Evolutionary conservation across 2,329 filamentous ascomycete genomes (phyloP).

Genomic region (Sordariomycetes sp.): DNA sequence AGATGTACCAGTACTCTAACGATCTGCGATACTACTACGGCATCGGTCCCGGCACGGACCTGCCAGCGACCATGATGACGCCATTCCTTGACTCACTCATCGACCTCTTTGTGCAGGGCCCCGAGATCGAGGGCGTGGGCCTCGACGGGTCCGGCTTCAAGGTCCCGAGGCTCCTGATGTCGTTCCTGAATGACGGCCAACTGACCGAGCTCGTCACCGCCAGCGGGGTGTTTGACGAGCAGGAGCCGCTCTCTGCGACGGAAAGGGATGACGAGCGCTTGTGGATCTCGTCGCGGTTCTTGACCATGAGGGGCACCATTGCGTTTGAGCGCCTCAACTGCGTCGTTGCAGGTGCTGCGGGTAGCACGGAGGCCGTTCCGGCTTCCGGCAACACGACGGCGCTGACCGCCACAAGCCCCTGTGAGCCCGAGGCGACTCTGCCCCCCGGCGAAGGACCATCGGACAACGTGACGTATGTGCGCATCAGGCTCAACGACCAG

Average conservation of each 20-base stretch:
- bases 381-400: constrained; percentile 3
- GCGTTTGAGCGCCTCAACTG: constrained; percentile 51
- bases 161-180: constrained; percentile 43
- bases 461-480: constrained; percentile 24
- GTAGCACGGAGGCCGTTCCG: not conserved
- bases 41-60: constrained; percentile 39
- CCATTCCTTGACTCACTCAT: constrained; percentile 43
- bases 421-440: constrained; percentile 2
- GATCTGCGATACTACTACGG: constrained; percentile 59
- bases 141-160: constrained; percentile 28
- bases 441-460: not conserved
- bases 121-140: constrained; percentile 30
- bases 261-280: constrained; percentile 31
- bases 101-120: constrained; percentile 35
- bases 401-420: constrained; percentile 4
- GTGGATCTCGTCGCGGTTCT: constrained; percentile 41
- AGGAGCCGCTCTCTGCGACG: constrained; percentile 32
- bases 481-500: constrained; percentile 48
- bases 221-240: constrained; percentile 46
- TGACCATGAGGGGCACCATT: constrained; percentile 52
- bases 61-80: constrained; percentile 45
- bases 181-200: constrained; percentile 55
- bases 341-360: constrained; percentile 5
- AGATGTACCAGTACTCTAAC: constrained; percentile 53
- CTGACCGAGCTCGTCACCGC: constrained; percentile 46